Evolutionary conservation across 2,329 filamentous ascomycete species (phyloP).

Genomic region (Colletotrichum cuscutae): DNA sequence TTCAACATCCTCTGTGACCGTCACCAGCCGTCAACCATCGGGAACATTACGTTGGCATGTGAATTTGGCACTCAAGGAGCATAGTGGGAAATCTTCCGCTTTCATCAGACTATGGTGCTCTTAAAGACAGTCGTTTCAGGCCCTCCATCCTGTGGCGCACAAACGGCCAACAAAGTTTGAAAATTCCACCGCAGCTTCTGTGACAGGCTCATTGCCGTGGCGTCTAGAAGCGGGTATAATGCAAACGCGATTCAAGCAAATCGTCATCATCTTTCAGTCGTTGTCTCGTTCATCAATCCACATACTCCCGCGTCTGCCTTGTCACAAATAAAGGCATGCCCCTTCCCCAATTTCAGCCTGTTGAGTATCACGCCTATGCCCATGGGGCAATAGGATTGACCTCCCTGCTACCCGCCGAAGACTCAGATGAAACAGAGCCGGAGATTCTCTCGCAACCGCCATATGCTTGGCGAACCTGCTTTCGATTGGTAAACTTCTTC

Average conservation of each 20-base stretch:
- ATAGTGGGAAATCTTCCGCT: neutral
- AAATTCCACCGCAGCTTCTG: slow-evolving; percentile 14
- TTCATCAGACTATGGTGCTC: neutral
- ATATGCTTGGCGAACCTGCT: slow-evolving; percentile 43
- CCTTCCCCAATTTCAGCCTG: no score
- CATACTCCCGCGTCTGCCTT: neutral
- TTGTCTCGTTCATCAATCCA: neutral
- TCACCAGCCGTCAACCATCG: neutral
- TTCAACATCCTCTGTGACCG: neutral
- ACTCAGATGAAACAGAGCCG: slow-evolving; percentile 49
- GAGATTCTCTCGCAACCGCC: slow-evolving; percentile 39
- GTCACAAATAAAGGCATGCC: neutral
- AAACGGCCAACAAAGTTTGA: neutral
- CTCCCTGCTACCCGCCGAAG: slow-evolving; percentile 46
- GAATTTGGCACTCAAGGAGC: neutral
- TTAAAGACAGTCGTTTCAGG: neutral
- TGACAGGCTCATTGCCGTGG: neutral
- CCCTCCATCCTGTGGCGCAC: neutral
- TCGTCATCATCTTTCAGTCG: neutral
- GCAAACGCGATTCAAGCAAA: slow-evolving; percentile 20
- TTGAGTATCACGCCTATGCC: slow-evolving; percentile 33
- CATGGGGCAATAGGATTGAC: slow-evolving; percentile 47
- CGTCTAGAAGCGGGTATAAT: slow-evolving; percentile 24
- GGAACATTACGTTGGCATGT: neutral
- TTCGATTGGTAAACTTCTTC: slow-evolving; percentile 46